Base-by-base conservation (phyloP, 108 stramenopile species). In the Nitzschia palea region DNA sequence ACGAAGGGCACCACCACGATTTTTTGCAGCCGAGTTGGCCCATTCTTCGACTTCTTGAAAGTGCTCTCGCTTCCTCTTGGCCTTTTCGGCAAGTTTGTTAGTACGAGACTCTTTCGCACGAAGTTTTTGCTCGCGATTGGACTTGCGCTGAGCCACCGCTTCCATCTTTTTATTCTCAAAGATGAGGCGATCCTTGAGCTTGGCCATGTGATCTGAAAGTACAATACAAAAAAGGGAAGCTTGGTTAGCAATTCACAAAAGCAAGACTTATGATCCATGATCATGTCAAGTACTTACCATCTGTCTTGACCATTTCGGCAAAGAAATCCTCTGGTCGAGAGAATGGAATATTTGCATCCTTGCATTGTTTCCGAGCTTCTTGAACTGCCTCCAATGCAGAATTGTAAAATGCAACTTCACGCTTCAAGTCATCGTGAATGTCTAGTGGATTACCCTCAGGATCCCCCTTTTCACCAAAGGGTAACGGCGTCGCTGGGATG, bases 291-390 rank as follows among this genome's bases (percentile, higher is more conserved):
- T 48, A 91, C 95, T 67, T 78, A 94, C 95, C 98, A 92, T 99
- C 99, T 9, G 84, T 95, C 75, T 99, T 99, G 58, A 98, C 85
- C 97, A 98, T 98, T 73, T 99, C 98, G 15, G 97, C 97, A 78
- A 99, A 97, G 72, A 94, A 99, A 67, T 99, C 99, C 17, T 88
- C 91, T 0, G 98, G 98, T 28, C 99, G 78, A 20, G 83, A 76
- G 67, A 95, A 93, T 0, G 88, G 88, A 68, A 95, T 86, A 0
- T 64, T 73, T 25, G 61, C 67, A 20, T 80, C 45, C 34, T 83
- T 58, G 67, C 89, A 95, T 33, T 78, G 55, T 25, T 31, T 57
- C 26, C 92, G 74, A 17, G 93, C 97, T 51, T 77, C 36, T 65
- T 84, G 68, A 15, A 97, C 97, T 0, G 93, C 96, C 42, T 83